These are phyloP conservation scores for Eucalyptus urophylla DNA, from an alignment of 345 rosid species.

Conservation along the genomic window DNA sequence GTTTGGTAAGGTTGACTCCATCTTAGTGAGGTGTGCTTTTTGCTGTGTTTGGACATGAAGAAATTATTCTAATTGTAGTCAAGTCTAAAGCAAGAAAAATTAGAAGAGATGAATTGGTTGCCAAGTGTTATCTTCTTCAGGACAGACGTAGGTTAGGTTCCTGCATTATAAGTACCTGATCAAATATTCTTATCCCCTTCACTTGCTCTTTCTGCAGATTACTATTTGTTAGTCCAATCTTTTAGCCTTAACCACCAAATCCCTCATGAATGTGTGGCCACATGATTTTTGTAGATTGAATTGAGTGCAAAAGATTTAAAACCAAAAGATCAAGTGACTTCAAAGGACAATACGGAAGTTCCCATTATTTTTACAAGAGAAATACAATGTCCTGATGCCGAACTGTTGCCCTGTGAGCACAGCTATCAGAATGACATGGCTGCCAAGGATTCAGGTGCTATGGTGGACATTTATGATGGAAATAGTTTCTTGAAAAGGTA, in stretches of 20 bases:
- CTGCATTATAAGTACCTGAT: neutral
- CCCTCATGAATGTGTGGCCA: neutral
- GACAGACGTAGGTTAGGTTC: neutral
- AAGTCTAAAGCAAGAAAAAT: neutral
- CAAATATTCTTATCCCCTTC: neutral
- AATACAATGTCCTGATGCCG: conserved; percentile 12
- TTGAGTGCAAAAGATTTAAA: conserved; percentile 17
- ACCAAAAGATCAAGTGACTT: conserved; percentile 15
- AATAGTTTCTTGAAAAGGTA: conserved; percentile 70
- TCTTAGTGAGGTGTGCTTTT: neutral
- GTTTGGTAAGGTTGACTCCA: neutral
- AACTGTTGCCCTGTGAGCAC: conserved; percentile 1
- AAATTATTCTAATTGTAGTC: neutral
- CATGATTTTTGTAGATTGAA: conserved; percentile 33
- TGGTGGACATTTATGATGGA: conserved; percentile 26
- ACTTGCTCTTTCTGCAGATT: neutral
- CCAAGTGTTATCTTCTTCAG: neutral
- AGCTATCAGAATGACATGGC: conserved; percentile 15
- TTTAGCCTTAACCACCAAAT: neutral
- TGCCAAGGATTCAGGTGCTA: conserved; percentile 22
- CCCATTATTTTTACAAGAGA: neutral
- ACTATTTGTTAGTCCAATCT: neutral
- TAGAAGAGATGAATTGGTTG: neutral
- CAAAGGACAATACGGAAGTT: conserved; percentile 8
- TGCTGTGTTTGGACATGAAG: neutral